Percentiles rank a stretch among this genome's conserved stretches.
Conservation (phyloP, 1,284 basidiomycete species). For the Cryptococcus amylolentus region DNA sequence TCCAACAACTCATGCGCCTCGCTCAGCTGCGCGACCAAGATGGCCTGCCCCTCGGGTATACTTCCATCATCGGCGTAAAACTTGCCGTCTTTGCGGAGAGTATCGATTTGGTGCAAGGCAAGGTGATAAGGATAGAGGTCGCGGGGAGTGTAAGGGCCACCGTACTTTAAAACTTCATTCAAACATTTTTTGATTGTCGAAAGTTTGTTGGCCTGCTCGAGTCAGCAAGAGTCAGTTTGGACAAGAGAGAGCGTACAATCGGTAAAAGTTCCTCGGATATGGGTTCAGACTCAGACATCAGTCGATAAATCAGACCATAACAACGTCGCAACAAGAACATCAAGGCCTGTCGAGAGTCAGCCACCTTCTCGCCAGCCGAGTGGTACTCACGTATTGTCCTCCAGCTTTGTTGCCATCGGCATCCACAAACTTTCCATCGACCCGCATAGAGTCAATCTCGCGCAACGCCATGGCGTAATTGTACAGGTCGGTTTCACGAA, state of each 20-base stretch:
- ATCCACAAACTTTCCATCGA: slow-evolving; percentile 96
- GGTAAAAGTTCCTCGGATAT: slow-evolving; percentile 99
- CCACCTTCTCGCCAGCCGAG: slow-evolving; percentile 1
- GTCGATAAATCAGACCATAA: slow-evolving; percentile 90
- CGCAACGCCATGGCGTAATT: slow-evolving; percentile 91
- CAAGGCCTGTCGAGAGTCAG: slow-evolving; percentile 61
- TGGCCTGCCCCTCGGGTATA: slow-evolving; percentile 94
- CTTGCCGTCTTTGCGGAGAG: slow-evolving; percentile 85
- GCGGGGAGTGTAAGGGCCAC: slow-evolving; percentile 89
- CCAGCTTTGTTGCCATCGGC: slow-evolving; percentile 73
- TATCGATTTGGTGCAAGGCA: slow-evolving; percentile 92
- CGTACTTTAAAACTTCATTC: slow-evolving; percentile 95
- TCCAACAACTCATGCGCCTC: slow-evolving; percentile 95
- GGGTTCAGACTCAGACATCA: slow-evolving; percentile 95
- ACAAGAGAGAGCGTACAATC: slow-evolving; percentile 59
- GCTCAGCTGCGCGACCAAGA: slow-evolving; percentile 90
- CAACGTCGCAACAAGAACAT: slow-evolving; percentile 90
- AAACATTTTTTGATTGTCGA: slow-evolving; percentile 93
- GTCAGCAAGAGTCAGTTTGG: neutral
- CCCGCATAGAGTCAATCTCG: slow-evolving; percentile 94
- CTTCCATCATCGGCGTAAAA: slow-evolving; percentile 67
- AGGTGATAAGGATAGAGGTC: slow-evolving; percentile 98
- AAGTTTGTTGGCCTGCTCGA: slow-evolving; percentile 78
- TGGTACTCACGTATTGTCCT: slow-evolving; percentile 36
- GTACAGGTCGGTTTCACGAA: slow-evolving; percentile 93